phyloP scores from a whole-genome alignment of 495 filamentous ascomycete species.

The Filosporella fistucella region DNA sequence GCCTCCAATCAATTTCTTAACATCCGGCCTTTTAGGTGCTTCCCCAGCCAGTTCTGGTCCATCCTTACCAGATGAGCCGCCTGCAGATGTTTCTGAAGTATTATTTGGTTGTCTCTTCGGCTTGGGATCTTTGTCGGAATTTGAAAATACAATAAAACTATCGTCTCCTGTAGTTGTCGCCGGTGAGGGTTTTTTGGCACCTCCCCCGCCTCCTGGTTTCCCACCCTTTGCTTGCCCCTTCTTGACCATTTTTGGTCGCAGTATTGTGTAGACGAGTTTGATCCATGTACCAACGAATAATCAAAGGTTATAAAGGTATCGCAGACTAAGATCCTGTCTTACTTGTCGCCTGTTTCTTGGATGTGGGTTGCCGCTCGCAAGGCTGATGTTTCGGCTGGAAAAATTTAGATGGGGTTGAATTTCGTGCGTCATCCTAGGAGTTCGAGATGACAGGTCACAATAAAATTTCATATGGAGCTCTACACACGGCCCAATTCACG shows the following conservation, averaged over 20 bases:
- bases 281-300: too few relatives aligned
- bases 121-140: slow-evolving; percentile 53
- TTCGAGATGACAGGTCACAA: too few relatives aligned
- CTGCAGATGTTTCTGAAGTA: slow-evolving; percentile 28
- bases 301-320: too few relatives aligned
- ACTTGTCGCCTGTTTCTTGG: too few relatives aligned
- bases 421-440: too few relatives aligned
- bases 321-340: too few relatives aligned
- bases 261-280: too few relatives aligned
- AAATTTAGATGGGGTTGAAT: too few relatives aligned
- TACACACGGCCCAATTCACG: too few relatives aligned
- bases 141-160: slow-evolving; percentile 65
- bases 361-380: too few relatives aligned
- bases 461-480: too few relatives aligned
- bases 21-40: slow-evolving; percentile 69
- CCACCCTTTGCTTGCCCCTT: slow-evolving; percentile 42
- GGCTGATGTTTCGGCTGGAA: too few relatives aligned
- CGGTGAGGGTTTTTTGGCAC: slow-evolving; percentile 21
- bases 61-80: slow-evolving; percentile 17
- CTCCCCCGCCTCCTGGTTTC: slow-evolving; percentile 22
- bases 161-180: slow-evolving; percentile 33
- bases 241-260: slow-evolving; percentile 31
- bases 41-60: slow-evolving; percentile 39
- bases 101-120: slow-evolving; percentile 36
- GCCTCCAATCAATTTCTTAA: slow-evolving; percentile 86